A percentile compares a stretch with the other conserved stretches of the same genome.
These are phyloP conservation scores for Sarocladium strictum DNA, from an alignment of 2,329 filamentous ascomycete species.

Conservation along the genomic window DNA sequence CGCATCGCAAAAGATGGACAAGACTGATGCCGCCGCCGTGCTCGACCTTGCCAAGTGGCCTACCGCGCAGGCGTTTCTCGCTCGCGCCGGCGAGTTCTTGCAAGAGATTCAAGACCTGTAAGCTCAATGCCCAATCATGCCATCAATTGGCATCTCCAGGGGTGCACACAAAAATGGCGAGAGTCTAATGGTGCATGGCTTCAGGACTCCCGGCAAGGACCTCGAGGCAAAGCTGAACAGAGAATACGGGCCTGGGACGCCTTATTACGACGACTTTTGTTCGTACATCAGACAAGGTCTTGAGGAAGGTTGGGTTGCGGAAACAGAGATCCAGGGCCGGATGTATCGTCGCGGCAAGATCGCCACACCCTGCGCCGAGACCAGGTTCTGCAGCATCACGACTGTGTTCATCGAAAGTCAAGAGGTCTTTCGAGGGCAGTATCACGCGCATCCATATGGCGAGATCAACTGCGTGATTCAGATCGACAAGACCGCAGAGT, in stretches of 20 bases:
- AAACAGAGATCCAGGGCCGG: slow-evolving; percentile 34
- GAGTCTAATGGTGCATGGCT: neutral
- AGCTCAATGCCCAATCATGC: neutral
- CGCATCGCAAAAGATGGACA: neutral
- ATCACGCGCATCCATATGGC: slow-evolving; percentile 47
- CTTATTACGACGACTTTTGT: slow-evolving; percentile 37
- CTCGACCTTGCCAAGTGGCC: neutral
- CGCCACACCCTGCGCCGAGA: slow-evolving; percentile 36
- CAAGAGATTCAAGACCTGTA: neutral
- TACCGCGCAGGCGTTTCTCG: neutral
- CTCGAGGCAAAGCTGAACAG: slow-evolving; percentile 37
- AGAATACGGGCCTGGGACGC: slow-evolving; percentile 35
- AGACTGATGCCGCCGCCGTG: neutral
- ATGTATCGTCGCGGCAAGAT: slow-evolving; percentile 43
- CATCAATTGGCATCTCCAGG: neutral
- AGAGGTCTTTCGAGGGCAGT: slow-evolving; percentile 44
- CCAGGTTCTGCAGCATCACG: slow-evolving; percentile 48
- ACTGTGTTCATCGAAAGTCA: slow-evolving; percentile 51
- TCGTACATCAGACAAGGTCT: slow-evolving; percentile 31
- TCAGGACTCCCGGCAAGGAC: slow-evolving; percentile 38
- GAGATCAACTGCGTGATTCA: slow-evolving; percentile 51
- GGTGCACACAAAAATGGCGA: neutral
- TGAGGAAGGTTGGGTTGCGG: slow-evolving; percentile 38
- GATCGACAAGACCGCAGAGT: slow-evolving; percentile 40
- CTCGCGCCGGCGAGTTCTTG: neutral